phyloP scores from a whole-genome alignment of 257 asterid genomes.

The Buddleja alternifolia region DNA sequence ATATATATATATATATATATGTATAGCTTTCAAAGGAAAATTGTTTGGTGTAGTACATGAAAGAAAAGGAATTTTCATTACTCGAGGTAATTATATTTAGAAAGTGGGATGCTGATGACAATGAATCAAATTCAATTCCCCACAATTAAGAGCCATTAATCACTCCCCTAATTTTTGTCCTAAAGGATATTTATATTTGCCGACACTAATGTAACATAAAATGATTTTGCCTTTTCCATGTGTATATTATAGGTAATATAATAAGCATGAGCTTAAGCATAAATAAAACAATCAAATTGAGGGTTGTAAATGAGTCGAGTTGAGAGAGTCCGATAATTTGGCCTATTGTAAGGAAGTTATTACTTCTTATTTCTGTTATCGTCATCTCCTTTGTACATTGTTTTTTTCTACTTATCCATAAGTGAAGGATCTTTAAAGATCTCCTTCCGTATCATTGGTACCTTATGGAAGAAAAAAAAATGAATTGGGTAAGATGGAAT shows the following conservation, averaged over 20 bases:
- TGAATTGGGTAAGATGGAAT: too few species aligned
- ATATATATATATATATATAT: constrained; percentile 9
- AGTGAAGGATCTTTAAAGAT: too few species aligned
- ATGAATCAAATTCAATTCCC: constrained; percentile 20
- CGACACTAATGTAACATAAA: constrained; percentile 42
- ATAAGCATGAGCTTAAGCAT: not conserved
- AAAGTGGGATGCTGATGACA: constrained; percentile 19
- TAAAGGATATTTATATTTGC: constrained; percentile 36
- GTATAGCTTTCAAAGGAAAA: not conserved
- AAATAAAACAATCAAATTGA: not conserved
- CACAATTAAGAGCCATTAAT: constrained; percentile 40
- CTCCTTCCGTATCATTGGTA: too few species aligned
- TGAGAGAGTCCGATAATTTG: too few species aligned
- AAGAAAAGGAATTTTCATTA: not conserved
- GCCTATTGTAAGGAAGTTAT: too few species aligned
- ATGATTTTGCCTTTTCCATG: not conserved
- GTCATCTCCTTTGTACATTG: too few species aligned
- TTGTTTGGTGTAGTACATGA: not conserved
- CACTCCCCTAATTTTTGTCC: constrained; percentile 31
- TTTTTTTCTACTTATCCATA: too few species aligned
- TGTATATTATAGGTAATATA: not conserved
- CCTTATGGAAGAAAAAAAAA: too few species aligned
- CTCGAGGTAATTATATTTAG: constrained; percentile 23
- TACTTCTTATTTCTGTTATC: too few species aligned
- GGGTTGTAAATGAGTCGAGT: too few species aligned